These are phyloP conservation scores for Exophiala mesophila DNA, from an alignment of 2,329 filamentous ascomycete genomes.

Conservation along the genomic window DNA sequence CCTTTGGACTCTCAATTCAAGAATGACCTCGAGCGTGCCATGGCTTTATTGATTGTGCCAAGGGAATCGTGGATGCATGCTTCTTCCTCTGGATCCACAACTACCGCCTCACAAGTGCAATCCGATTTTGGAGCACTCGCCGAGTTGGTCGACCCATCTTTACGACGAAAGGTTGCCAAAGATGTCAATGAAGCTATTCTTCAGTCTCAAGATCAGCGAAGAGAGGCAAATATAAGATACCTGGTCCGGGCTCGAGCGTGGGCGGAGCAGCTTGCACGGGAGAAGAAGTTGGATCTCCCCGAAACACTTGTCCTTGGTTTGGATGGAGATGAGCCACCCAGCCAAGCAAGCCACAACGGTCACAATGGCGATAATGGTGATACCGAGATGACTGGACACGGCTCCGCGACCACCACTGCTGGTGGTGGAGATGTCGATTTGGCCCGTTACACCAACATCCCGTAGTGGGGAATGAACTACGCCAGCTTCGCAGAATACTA, in stretches of 20 bases:
- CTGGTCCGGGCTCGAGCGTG: slow-evolving; percentile 79
- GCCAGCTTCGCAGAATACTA: not conserved
- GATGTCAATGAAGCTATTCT: slow-evolving; percentile 87
- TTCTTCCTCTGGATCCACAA: slow-evolving; percentile 5
- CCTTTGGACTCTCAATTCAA: slow-evolving; percentile 76
- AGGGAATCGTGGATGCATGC: slow-evolving; percentile 63
- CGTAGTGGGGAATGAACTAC: not conserved
- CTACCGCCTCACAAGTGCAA: slow-evolving; percentile 16
- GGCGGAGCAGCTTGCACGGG: slow-evolving; percentile 62
- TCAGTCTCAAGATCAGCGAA: slow-evolving; percentile 62
- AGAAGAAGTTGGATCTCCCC: slow-evolving; percentile 43
- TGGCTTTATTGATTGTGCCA: slow-evolving; percentile 85
- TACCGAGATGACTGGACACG: slow-evolving; percentile 25
- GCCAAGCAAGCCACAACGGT: slow-evolving; percentile 16
- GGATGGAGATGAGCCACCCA: slow-evolving; percentile 23
- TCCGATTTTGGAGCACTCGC: slow-evolving; percentile 50
- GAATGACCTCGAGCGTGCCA: slow-evolving; percentile 82
- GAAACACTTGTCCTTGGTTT: slow-evolving; percentile 43
- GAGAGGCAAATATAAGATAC: slow-evolving; percentile 76
- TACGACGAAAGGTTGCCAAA: slow-evolving; percentile 78
- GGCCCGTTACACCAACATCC: slow-evolving; percentile 19
- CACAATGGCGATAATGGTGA: slow-evolving; percentile 18
- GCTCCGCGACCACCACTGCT: slow-evolving; percentile 7
- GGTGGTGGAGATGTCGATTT: slow-evolving; percentile 16
- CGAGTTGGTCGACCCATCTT: slow-evolving; percentile 69